Base-by-base conservation (phyloP, 1,139 yeast genomes). In the Maudiozyma humilis region DNA sequence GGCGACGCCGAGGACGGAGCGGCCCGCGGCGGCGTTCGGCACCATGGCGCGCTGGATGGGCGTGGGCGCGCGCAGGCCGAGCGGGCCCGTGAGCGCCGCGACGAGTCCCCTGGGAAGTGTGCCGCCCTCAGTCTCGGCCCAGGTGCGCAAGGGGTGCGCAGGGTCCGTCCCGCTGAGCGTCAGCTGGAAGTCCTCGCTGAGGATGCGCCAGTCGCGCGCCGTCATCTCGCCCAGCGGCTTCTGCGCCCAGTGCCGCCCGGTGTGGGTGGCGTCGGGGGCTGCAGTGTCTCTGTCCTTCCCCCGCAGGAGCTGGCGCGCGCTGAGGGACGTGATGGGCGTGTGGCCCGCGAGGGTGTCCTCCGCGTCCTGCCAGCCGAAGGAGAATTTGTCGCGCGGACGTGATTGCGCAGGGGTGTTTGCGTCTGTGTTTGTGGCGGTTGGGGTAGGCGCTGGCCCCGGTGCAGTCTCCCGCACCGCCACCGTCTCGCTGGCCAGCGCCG, bases 21-120 rank as follows among this genome's bases (percentile, higher is more conserved):
- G 49, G 6, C 45, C 40, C 8, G 16, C 25, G 2, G n/a, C n/a
- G 0, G 86, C 85, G 38, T 83, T 69, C 0, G 96, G 96, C 12
- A 89, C 77, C 0, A 96, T 75, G 0, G 93, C 94, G 49, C 96
- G 66, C 59, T 91, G 98, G 47, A 91, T 82, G 0, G 97, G 91
- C 0, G 96, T 85, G 1, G 98, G 98, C 4, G 67, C 63, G 0
- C 62, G 65, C 56, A 78, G 88, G 3, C 69, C 63, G 13, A 81
- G 61, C n/a, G 67, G 51, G 0, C 63, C 45, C 2, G 38, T 38
- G 1, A 78, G 55, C 7, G 71, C 65, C 2, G 68, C 56, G 1
- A 70, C 49, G 1, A 86, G 52, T 12, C 62, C 57, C 0, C 54
- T 44, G 0, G 83, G 78, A 2, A 85, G 67, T 1, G 59, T 51